Evolutionary conservation across 768 basidiomycete genomes (phyloP), one percentile per base, ranked within the genome.

Genomic region (Wakefieldia striispora): DNA sequence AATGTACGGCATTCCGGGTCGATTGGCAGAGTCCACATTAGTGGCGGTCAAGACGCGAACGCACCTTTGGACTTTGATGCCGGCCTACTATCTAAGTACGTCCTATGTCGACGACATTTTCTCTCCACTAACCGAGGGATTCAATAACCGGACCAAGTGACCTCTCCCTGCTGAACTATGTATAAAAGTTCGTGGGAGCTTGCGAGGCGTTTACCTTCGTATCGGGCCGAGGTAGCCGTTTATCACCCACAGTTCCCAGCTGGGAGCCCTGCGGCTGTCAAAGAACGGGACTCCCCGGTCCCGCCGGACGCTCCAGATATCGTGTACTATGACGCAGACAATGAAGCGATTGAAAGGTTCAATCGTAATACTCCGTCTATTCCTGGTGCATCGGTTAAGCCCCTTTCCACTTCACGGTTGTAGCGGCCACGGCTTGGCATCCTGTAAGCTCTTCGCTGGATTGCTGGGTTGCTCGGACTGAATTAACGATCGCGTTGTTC

Each of bases 141-240:
- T 26, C 23, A 27, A 33, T 16, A 11, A 7, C 16, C 26, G 56
- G 57, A 20, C 39, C 51, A 5, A 46, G 69, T 6, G 78, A 81
- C 56, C 19, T 84, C 10, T 70, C 60, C 1, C 63, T 74, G 14
- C 57, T 83, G 42, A 69, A 70, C 48, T 79, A 68, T 60, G 0
- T 84, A 82, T 62, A 85, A 84, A 57, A 74, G 71, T 42, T 50
- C 62, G 4, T 71, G 81, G 2, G 82, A 85, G 64, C 49, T 80
- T 16, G 70, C 71, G 4, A 75, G 83, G 21, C 76, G 82, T 11
- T 78, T 83, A 76, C 57, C 66, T 16, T 48, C 36, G 4, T 57
- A 51, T 29, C 43, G 56, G 21, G 58, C 56, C 20, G 58, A 59
- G 43, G 45, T 38, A 1, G 10, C 27, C 16, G 13, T 33, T 2